Percentiles rank a stretch among this genome's conserved stretches.
These are phyloP conservation scores for Nannochloropsis salina DNA, from an alignment of 108 stramenopile species.

Conservation along the genomic window DNA sequence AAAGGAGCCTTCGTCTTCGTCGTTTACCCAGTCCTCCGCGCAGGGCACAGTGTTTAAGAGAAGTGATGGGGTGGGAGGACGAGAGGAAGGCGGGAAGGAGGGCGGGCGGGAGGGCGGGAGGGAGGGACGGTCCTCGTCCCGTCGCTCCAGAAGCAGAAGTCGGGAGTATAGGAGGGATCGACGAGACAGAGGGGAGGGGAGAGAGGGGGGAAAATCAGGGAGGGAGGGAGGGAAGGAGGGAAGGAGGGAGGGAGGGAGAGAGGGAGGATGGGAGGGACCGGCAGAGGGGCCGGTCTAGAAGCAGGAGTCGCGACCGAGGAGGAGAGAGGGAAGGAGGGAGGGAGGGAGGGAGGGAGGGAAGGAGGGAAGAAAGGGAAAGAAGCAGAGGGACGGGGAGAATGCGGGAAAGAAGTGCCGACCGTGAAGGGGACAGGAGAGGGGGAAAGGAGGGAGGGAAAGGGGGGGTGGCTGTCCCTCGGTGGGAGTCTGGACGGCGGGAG, in stretches of 20 bases:
- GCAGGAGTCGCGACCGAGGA: not conserved
- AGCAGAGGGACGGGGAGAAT: not conserved
- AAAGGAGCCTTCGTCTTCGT: too few relatives aligned
- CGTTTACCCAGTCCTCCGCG: too few relatives aligned
- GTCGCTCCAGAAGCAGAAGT: not conserved
- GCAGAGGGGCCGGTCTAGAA: not conserved
- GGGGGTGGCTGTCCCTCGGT: too few relatives aligned
- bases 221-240: not conserved
- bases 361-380: not conserved
- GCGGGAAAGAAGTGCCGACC: not conserved
- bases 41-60: too few relatives aligned
- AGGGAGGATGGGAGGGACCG: not conserved
- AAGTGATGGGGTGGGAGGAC: not conserved
- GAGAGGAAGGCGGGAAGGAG: not conserved
- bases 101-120: not conserved
- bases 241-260: not conserved
- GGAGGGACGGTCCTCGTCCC: not conserved
- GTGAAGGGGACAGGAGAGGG: not conserved
- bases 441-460: not conserved
- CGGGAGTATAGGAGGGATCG: not conserved
- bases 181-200: not conserved
- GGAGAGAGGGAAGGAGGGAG: not conserved
- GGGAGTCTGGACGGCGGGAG: too few relatives aligned
- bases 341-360: conserved; percentile 3
- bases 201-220: not conserved